Conservation (phyloP, 208 protist species). For the Wallacemonas sp. region DNA sequence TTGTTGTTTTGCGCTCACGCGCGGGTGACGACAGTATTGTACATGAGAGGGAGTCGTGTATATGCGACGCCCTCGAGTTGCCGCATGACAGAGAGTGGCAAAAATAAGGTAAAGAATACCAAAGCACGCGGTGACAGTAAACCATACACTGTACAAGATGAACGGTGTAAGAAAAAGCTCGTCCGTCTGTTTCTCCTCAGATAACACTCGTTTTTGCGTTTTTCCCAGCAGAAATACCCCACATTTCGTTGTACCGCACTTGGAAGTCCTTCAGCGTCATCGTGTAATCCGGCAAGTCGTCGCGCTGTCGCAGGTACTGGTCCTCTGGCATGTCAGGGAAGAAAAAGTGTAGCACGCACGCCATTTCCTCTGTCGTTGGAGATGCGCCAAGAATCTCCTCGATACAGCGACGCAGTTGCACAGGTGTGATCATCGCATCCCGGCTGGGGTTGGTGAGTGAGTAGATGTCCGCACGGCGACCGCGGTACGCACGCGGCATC, state of each 20-base stretch:
- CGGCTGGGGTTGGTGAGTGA: constrained; percentile 70
- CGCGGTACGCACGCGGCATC: constrained; percentile 78
- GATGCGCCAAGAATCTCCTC: constrained; percentile 73
- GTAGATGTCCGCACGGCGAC: constrained; percentile 57
- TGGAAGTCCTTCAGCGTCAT: constrained; percentile 77
- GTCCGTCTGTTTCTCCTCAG: too few relatives aligned
- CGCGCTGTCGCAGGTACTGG: constrained; percentile 52
- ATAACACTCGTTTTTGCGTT: constrained; percentile 7
- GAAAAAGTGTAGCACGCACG: constrained; percentile 75
- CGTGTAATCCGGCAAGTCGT: constrained; percentile 42
- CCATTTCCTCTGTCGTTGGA: constrained; percentile 64
- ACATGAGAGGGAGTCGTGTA: too few relatives aligned
- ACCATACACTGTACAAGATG: too few relatives aligned
- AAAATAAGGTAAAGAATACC: too few relatives aligned
- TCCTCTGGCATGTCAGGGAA: constrained; percentile 69
- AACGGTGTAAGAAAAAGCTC: too few relatives aligned
- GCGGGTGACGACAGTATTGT: too few relatives aligned
- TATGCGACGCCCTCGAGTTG: too few relatives aligned
- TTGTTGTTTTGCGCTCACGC: too few relatives aligned
- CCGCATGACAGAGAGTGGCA: too few relatives aligned
- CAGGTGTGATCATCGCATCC: constrained; percentile 80
- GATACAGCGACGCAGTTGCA: constrained; percentile 86
- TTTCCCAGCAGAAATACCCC: constrained; percentile 4
- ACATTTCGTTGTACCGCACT: constrained; percentile 75
- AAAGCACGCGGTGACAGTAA: too few relatives aligned